Evolutionary conservation across 176 grass and related monocot genomes (phyloP).

Genomic region (Hsuehochloa calcarea): DNA sequence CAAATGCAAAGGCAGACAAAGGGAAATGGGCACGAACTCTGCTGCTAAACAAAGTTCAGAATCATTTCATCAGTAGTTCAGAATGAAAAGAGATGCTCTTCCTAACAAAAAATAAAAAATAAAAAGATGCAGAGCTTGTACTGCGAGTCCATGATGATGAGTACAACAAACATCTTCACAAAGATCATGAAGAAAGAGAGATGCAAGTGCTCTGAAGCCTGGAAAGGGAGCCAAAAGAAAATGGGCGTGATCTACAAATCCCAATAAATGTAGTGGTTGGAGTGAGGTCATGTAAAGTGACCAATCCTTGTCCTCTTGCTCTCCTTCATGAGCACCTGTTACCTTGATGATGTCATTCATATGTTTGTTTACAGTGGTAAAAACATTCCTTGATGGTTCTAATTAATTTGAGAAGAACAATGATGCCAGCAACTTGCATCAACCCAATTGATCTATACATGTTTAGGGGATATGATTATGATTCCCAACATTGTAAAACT

Average conservation of each 20-base stretch:
- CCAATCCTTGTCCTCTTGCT: conserved; percentile 40
- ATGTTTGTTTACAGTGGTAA: conserved; percentile 29
- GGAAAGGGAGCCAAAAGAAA: conserved; percentile 27
- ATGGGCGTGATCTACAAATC: conserved; percentile 44
- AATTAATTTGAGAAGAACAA: not conserved
- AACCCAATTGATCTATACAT: not conserved
- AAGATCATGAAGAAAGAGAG: conserved; percentile 26
- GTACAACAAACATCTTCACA: conserved; percentile 9
- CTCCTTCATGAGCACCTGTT: conserved; percentile 11
- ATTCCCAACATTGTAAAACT: not conserved
- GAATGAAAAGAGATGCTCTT: not conserved
- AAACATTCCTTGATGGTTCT: not conserved
- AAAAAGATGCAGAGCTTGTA: conserved; percentile 11
- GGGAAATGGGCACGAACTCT: not conserved
- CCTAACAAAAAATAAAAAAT: not conserved
- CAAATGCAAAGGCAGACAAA: not conserved
- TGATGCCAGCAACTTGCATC: not conserved
- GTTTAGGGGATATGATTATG: not conserved
- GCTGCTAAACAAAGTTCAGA: not conserved
- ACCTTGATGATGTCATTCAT: conserved; percentile 12
- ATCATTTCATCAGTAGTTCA: not conserved
- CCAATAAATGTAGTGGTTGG: conserved; percentile 54
- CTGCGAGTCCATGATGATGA: not conserved
- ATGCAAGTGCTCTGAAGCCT: conserved; percentile 42
- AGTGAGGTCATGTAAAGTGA: conserved; percentile 48